Evolutionary conservation across 805 yeast genomes (phyloP), one percentile per base, ranked within the genome.

Genomic region (Wickerhamiella cacticola): DNA sequence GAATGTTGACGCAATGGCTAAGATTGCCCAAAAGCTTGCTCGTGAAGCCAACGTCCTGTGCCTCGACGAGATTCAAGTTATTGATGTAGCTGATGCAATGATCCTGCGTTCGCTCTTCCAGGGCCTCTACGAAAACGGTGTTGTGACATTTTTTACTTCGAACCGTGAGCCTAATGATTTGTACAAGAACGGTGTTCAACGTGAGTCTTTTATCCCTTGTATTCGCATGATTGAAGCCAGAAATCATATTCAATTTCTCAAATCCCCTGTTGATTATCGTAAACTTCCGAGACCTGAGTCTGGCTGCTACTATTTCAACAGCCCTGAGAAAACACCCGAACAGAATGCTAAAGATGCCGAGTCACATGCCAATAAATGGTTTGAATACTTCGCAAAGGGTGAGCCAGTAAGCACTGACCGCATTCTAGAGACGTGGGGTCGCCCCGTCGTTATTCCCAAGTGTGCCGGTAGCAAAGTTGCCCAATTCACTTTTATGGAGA

Each of bases 11-110:
- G 80, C 88, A 2, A 80, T 88, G 45, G 96, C 96, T 2, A 63
- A 77, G 28, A 66, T 87, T 29, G 96, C 96, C 0, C 78, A 80
- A 51, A 94, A 85, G 57, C 76, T 92, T 48, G 83, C 96, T 1
- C 73, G 74, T 53, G 69, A 73, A 44, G 73, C 92, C 3, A 80
- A 89, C 1, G 78, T 92, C 1, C 64, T 92, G 51, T 92, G 98
- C 63, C 85, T 92, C 62, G 98, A 92, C 66, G 98, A 92, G 66
- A 89, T 92, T 61, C 97, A 92, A 65, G 98, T 92, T 38, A 86
- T 95, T 0, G 98, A 92, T 63, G 96, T 92, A 25, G 98, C 97
- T 0, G 98, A 92, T 64, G 98, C 98, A 1, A 92, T 92, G 97
- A 71, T 92, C 28, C 70, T 92, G 38, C 75, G 98, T 53, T 71